These are phyloP conservation scores for Lactifluus echinatus DNA, from an alignment of 768 basidiomycete species.

Conservation along the genomic window DNA sequence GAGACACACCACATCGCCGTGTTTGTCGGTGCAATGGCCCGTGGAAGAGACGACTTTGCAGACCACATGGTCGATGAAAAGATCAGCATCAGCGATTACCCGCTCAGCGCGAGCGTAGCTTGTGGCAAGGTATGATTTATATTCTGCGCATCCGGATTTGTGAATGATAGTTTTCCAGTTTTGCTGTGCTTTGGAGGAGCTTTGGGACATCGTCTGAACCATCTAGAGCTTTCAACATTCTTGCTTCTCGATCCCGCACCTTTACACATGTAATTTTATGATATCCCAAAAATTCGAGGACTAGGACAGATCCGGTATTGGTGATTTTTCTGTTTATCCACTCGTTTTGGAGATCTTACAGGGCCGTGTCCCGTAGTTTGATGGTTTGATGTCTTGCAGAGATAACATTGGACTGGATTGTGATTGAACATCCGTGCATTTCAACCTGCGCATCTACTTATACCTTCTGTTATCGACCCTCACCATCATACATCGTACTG, in stretches of 20 bases:
- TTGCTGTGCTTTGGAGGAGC: constrained; percentile 86
- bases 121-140: constrained; percentile 82
- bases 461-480: constrained; percentile 4
- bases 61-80: constrained; percentile 93
- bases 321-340: background rate
- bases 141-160: background rate
- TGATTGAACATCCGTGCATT: constrained; percentile 20
- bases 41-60: constrained; percentile 94
- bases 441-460: constrained; percentile 27
- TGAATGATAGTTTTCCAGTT: constrained; percentile 40
- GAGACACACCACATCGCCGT: constrained; percentile 86
- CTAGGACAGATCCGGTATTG: background rate
- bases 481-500: constrained; percentile 1
- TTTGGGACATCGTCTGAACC: constrained; percentile 87
- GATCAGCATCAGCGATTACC: constrained; percentile 91
- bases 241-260: background rate
- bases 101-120: constrained; percentile 86
- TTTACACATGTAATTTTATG: constrained; percentile 3
- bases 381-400: constrained; percentile 13
- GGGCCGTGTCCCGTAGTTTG: background rate
- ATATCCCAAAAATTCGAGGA: background rate
- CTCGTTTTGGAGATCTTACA: background rate
- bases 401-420: constrained; percentile 4
- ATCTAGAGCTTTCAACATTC: background rate
- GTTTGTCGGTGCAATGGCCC: constrained; percentile 97